A percentile compares a stretch with the other conserved stretches of the same genome.
phyloP scores from a whole-genome alignment of 352 stramenopile genomes.

The Pythium phragmitis region DNA sequence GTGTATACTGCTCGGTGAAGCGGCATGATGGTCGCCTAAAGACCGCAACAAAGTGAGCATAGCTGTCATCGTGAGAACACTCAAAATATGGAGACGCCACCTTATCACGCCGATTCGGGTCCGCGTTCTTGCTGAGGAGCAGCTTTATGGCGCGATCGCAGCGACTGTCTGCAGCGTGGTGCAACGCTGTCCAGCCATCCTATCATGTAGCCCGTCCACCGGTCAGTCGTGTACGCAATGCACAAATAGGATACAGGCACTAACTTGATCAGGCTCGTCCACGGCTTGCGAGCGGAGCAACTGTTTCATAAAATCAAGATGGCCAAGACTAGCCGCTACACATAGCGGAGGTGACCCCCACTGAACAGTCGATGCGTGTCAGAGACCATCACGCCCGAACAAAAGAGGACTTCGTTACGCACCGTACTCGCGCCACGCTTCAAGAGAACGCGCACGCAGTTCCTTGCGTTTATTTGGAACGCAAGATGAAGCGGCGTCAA shows the following conservation, averaged over 20 bases:
- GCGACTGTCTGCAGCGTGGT: conserved; percentile 5
- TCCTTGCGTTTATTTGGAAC: not conserved
- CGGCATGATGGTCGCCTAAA: not conserved
- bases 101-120: conserved; percentile 13
- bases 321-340: not conserved
- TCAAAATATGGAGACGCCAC: conserved; percentile 1
- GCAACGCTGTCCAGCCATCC: conserved; percentile 12
- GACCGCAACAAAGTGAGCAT: too few relatives aligned
- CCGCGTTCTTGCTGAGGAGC: conserved; percentile 7
- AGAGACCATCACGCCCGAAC: not conserved
- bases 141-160: not conserved
- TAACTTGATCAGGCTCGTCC: conserved; percentile 1
- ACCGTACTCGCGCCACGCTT: conserved; percentile 8
- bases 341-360: conserved; percentile 1
- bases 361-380: conserved; percentile 1
- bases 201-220: not conserved
- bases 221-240: conserved; percentile 4
- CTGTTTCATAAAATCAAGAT: too few relatives aligned
- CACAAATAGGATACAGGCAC: not conserved
- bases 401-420: not conserved
- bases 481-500: not conserved
- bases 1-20: conserved; percentile 3
- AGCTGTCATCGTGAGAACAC: too few relatives aligned
- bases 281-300: not conserved
- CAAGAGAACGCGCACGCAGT: conserved; percentile 14